These are phyloP conservation scores for Medicago lupulina DNA, from an alignment of 306 rosid species.

Conservation along the genomic window DNA sequence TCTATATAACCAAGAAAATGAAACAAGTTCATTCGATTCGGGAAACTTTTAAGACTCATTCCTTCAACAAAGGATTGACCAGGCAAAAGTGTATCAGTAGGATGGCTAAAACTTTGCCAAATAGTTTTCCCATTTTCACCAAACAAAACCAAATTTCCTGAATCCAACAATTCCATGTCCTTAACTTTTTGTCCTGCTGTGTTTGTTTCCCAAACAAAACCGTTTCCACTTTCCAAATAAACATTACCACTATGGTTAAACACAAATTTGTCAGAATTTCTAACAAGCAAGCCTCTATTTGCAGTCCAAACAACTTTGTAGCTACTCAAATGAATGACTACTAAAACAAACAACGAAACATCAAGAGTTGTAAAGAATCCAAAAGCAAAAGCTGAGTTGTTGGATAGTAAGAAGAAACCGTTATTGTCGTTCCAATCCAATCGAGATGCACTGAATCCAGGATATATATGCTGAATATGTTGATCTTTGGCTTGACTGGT, in stretches of 20 bases:
- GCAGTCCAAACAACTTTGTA: slow-evolving; percentile 75
- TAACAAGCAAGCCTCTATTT: slow-evolving; percentile 69
- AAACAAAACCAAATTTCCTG: slow-evolving; percentile 76
- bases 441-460: slow-evolving; percentile 63
- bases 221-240: slow-evolving; percentile 48
- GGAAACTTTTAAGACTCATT: slow-evolving; percentile 71
- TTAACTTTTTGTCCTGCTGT: slow-evolving; percentile 55
- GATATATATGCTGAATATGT: slow-evolving; percentile 48
- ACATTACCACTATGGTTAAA: slow-evolving; percentile 65
- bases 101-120: slow-evolving; percentile 90
- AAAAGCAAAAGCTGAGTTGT: slow-evolving; percentile 63
- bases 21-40: slow-evolving; percentile 59
- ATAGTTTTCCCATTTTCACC: slow-evolving; percentile 48
- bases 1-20: slow-evolving; percentile 59
- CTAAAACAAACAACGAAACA: slow-evolving; percentile 70
- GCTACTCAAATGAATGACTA: slow-evolving; percentile 60
- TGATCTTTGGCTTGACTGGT: slow-evolving; percentile 56
- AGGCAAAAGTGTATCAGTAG: slow-evolving; percentile 87
- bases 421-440: slow-evolving; percentile 57
- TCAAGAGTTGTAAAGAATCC: slow-evolving; percentile 70
- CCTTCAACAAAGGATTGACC: slow-evolving; percentile 74
- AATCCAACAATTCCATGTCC: slow-evolving; percentile 62
- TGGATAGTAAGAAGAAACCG: slow-evolving; percentile 76
- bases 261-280: slow-evolving; percentile 63
- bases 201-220: slow-evolving; percentile 69